A percentile compares a stretch with the other conserved stretches of the same genome.
These are phyloP conservation scores for Claviceps paspali DNA, from an alignment of 2,329 filamentous ascomycete species.

Conservation along the genomic window DNA sequence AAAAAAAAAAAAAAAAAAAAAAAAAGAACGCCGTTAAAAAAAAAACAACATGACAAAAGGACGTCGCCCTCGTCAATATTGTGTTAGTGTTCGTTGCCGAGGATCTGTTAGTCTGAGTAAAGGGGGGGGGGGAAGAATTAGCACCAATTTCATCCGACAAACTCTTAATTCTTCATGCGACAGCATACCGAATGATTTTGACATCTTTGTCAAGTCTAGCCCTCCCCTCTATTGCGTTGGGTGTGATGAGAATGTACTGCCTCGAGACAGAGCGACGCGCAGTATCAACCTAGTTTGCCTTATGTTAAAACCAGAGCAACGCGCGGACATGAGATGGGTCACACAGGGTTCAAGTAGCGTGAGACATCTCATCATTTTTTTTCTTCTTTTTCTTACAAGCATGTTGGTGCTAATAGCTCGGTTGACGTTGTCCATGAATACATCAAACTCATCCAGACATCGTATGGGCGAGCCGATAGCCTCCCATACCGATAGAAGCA, in stretches of 20 bases:
- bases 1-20: no score
- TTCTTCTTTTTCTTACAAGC: slow-evolving; percentile 64
- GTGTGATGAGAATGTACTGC: slow-evolving; percentile 93
- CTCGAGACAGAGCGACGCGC: slow-evolving; percentile 76
- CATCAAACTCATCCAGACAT: slow-evolving; percentile 94
- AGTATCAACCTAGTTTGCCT: slow-evolving; percentile 50
- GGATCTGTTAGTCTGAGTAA: slow-evolving; percentile 39
- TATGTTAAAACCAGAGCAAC: no score
- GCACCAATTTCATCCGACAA: not conserved
- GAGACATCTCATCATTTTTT: no score
- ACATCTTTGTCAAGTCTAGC: slow-evolving; percentile 51
- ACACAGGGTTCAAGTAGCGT: no score
- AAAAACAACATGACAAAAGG: not conserved
- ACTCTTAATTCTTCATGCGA: not conserved
- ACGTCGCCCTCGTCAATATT: not conserved
- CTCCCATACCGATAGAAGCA: slow-evolving; percentile 88
- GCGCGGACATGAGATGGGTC: no score
- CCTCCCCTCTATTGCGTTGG: slow-evolving; percentile 60
- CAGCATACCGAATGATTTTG: slow-evolving; percentile 54
- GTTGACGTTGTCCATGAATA: slow-evolving; percentile 98
- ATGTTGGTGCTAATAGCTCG: slow-evolving; percentile 84
- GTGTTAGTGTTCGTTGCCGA: slow-evolving; percentile 33
- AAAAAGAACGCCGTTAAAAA: no score
- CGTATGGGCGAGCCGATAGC: slow-evolving; percentile 93
- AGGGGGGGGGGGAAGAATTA: not conserved